phyloP scores from a whole-genome alignment of 2,329 filamentous ascomycete species.

The Cordyceps farinosa region DNA sequence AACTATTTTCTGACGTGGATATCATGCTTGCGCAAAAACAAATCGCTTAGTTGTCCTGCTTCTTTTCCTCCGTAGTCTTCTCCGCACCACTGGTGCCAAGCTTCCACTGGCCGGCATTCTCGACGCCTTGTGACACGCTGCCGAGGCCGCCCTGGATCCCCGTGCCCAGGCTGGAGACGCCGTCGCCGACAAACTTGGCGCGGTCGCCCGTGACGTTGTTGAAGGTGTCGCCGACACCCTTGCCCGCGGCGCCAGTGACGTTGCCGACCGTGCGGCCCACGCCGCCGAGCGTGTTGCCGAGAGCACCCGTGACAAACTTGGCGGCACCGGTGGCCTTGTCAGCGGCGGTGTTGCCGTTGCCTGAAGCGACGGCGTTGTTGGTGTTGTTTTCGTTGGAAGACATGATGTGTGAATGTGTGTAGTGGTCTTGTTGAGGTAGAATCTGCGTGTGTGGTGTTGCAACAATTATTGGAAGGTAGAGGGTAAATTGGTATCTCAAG shows the following conservation, averaged over 20 bases:
- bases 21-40: neutral
- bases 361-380: slow-evolving; percentile 23
- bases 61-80: slow-evolving; percentile 22
- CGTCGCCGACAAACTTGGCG: slow-evolving; percentile 54
- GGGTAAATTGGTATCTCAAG: neutral
- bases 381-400: slow-evolving; percentile 17
- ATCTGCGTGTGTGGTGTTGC: neutral
- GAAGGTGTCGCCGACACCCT: slow-evolving; percentile 55
- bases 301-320: slow-evolving; percentile 38
- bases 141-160: slow-evolving; percentile 51
- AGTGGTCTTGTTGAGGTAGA: neutral
- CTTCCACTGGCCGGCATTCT: slow-evolving; percentile 58
- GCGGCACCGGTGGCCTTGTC: slow-evolving; percentile 34
- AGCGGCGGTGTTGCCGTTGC: slow-evolving; percentile 25
- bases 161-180: slow-evolving; percentile 48
- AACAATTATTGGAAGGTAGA: neutral
- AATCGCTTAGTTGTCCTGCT: slow-evolving; percentile 1
- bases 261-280: slow-evolving; percentile 39
- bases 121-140: slow-evolving; percentile 50
- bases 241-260: slow-evolving; percentile 49
- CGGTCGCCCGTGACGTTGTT: slow-evolving; percentile 50
- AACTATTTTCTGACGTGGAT: neutral
- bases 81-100: slow-evolving; percentile 16
- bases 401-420: slow-evolving; percentile 7
- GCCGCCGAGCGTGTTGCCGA: slow-evolving; percentile 41